phyloP scores from a whole-genome alignment of 805 yeast genomes.

The Yamadazyma paraphyllophila region DNA sequence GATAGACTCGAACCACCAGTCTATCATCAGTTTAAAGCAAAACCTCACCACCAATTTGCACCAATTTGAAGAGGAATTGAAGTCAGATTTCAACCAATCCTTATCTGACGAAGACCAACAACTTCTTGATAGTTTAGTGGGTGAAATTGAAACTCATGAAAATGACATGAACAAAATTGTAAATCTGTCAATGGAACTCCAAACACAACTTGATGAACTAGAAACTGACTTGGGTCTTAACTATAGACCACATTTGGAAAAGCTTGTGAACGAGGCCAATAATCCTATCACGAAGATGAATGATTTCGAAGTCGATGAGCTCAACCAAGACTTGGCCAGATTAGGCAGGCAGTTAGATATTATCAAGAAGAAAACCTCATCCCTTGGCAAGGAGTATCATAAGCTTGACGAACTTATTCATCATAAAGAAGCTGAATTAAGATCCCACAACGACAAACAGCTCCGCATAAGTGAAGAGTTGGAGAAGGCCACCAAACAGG shows the following conservation, averaged over 20 bases:
- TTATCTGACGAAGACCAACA: slow-evolving; percentile 50
- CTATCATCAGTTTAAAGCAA: slow-evolving; percentile 32
- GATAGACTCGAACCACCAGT: slow-evolving; percentile 31
- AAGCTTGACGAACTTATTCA: slow-evolving; percentile 19
- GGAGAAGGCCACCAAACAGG: slow-evolving; percentile 58
- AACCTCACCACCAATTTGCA: slow-evolving; percentile 36
- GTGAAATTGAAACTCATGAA: slow-evolving; percentile 38
- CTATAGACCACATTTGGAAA: slow-evolving; percentile 47
- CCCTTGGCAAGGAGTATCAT: slow-evolving; percentile 21
- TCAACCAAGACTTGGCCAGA: slow-evolving; percentile 24
- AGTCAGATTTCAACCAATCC: slow-evolving; percentile 51
- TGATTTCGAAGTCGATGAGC: slow-evolving; percentile 14
- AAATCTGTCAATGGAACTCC: slow-evolving; percentile 40
- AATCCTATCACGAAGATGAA: slow-evolving; percentile 15
- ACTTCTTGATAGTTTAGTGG: slow-evolving; percentile 34
- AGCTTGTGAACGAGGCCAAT: slow-evolving; percentile 11
- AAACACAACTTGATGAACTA: slow-evolving; percentile 44
- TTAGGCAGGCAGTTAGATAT: slow-evolving; percentile 25
- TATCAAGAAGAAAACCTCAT: slow-evolving; percentile 26
- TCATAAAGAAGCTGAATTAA: slow-evolving; percentile 35
- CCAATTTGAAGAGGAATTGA: slow-evolving; percentile 49
- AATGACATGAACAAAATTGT: slow-evolving; percentile 39
- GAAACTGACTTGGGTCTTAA: slow-evolving; percentile 61
- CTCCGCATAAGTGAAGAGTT: slow-evolving; percentile 50
- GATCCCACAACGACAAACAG: slow-evolving; percentile 57